Percentiles rank a stretch among this genome's conserved stretches.
These are phyloP conservation scores for Populus trichocarpa DNA, from an alignment of 441 rosid genomes.

Conservation along the genomic window DNA sequence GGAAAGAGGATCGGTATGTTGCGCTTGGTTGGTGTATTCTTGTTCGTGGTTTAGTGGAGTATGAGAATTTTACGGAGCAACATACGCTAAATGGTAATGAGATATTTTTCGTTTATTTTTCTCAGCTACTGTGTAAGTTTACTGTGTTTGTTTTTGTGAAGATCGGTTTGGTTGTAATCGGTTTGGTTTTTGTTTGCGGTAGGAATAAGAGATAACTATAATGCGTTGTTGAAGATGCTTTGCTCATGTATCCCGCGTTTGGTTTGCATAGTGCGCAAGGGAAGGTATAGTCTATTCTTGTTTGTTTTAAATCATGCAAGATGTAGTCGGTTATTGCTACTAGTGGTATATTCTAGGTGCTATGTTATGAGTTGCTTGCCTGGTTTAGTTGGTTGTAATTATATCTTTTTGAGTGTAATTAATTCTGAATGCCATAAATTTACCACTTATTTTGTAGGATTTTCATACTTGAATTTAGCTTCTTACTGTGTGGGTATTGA, in stretches of 20 bases:
- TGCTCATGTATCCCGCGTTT: constrained; percentile 56
- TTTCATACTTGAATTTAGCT: background rate
- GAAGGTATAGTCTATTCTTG: constrained; percentile 52
- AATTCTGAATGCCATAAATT: background rate
- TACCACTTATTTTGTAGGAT: background rate
- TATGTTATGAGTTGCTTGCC: background rate
- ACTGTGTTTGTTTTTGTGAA: background rate
- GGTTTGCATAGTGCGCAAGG: constrained; percentile 39
- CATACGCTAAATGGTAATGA: constrained; percentile 50
- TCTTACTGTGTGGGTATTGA: background rate
- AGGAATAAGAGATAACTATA: constrained; percentile 71
- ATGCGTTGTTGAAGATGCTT: constrained; percentile 51
- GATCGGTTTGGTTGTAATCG: background rate
- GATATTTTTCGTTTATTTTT: constrained; percentile 2
- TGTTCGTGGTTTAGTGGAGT: constrained; percentile 59
- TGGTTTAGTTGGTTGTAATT: background rate
- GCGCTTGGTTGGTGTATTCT: constrained; percentile 91
- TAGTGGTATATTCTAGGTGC: background rate
- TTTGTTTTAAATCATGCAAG: constrained; percentile 6
- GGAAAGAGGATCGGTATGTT: constrained; percentile 66
- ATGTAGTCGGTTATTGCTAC: background rate
- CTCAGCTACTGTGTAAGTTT: background rate
- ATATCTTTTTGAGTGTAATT: background rate
- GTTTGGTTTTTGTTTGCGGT: constrained; percentile 9
- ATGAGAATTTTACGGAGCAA: constrained; percentile 44